Conservation (phyloP, 306 rosid genomes). For the Gastrolobium bilobum region DNA sequence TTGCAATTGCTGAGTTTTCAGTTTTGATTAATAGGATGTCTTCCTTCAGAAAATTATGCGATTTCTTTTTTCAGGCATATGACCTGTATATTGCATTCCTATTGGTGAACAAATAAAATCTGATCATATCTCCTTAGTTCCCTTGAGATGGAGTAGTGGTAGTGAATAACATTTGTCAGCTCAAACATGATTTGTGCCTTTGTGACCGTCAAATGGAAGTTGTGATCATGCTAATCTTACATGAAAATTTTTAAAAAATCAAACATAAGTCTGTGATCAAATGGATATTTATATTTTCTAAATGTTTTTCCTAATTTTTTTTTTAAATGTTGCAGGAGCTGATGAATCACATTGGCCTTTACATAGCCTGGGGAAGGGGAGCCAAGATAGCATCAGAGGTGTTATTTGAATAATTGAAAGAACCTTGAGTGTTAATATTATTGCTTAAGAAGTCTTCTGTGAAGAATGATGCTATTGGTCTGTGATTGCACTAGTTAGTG, state of each 20-base stretch:
- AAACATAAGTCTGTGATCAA: background rate
- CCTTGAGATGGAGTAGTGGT: slow-evolving; percentile 3
- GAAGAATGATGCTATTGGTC: background rate
- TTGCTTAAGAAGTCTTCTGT: background rate
- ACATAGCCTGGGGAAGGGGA: slow-evolving; percentile 87
- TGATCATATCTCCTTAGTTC: background rate
- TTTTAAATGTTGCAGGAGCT: slow-evolving; percentile 62
- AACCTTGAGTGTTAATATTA: slow-evolving; percentile 8
- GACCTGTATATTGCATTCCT: background rate
- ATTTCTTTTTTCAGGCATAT: background rate
- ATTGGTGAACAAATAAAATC: slow-evolving; percentile 11
- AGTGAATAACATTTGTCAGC: background rate
- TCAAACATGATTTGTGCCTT: slow-evolving; percentile 15
- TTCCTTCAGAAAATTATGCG: slow-evolving; percentile 9
- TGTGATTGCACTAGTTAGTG: slow-evolving; percentile 1
- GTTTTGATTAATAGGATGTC: background rate
- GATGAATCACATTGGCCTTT: slow-evolving; percentile 93
- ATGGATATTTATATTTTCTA: background rate
- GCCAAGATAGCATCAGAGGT: slow-evolving; percentile 87
- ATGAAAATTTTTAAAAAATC: background rate
- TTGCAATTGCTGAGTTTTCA: background rate
- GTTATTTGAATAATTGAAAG: slow-evolving; percentile 50
- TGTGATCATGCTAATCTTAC: slow-evolving; percentile 12
- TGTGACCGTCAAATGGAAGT: slow-evolving; percentile 5
- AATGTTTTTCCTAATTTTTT: background rate